Evolutionary conservation across 768 basidiomycete genomes (phyloP), one percentile per base, ranked within the genome.

Genomic region (Rubroboletus satanas): DNA sequence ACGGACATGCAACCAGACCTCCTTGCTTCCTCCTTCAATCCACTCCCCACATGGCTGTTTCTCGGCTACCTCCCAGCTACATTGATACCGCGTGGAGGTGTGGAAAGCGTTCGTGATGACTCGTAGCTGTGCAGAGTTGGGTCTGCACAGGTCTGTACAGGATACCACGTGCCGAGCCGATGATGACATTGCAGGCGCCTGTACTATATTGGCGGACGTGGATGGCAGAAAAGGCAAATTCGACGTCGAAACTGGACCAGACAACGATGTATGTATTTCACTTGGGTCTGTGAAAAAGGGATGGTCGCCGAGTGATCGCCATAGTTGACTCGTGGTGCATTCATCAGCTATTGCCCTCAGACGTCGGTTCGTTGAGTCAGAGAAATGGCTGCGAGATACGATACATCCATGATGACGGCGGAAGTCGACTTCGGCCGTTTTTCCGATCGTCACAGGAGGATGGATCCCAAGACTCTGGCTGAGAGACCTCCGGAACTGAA

Each of bases 1-100:
- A 15, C 52, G 58, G 44, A 57, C 49, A 32, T 61, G 54, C n/a
- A 29, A 32, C 51, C 49, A 61, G 21, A 57, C 32, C 41, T 61
- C 51, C 45, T 36, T 57, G 49, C 28, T 53, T 18, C 54, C 44
- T 21, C 59, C 60, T 42, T 61, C 51, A 7, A 61, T 42, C 54
- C 51, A 50, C 7, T 44, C n/a, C 28, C 51, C 49, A 26, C 41
- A 57, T 12, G 29, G 28, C 4, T n/a, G 21, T 29, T 41, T 32
- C 11, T 31, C 29, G 10, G 35, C 14, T 21, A 44, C 31, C 14
- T 50, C 48, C 58, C 45, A 61, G 6, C 39, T 15, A 14, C 59
- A 61, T 28, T 18, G 51, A 33, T 61, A 43, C 17, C 38, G 14
- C 18, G 58, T 32, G 18, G 36, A 18, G 8, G 39, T 37, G 37